A percentile compares a stretch with the other conserved stretches of the same genome.
Conservation (phyloP, 257 asterid species). For the Anisodus acutangulus region DNA sequence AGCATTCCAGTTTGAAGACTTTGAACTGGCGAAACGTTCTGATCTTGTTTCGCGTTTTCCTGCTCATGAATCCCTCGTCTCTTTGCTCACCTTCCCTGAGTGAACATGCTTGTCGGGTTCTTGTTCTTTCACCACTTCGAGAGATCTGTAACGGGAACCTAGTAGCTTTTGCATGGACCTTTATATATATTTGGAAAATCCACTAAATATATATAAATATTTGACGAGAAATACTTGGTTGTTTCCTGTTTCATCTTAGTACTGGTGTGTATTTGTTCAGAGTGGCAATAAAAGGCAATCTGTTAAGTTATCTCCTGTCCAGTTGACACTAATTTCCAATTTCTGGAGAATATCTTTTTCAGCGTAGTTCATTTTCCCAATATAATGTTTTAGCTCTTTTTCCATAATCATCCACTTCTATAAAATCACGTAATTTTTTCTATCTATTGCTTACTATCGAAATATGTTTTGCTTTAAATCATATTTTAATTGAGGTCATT, state of each 20-base stretch:
- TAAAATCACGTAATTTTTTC: no score
- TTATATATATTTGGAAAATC: no score
- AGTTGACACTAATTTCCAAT: background rate
- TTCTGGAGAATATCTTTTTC: background rate
- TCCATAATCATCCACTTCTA: background rate
- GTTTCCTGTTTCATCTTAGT: background rate
- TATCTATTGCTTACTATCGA: no score
- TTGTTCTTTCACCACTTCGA: background rate
- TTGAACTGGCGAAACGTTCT: conserved; percentile 77
- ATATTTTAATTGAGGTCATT: no score
- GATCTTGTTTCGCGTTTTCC: conserved; percentile 68
- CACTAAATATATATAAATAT: background rate
- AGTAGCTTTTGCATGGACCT: background rate
- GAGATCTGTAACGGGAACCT: background rate
- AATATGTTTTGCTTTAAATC: no score
- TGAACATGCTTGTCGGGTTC: conserved; percentile 29
- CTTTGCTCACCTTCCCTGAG: conserved; percentile 58
- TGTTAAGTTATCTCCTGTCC: background rate
- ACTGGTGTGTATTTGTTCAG: background rate
- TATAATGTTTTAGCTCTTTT: background rate
- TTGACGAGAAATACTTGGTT: background rate
- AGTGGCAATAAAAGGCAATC: background rate
- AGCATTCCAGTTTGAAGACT: conserved; percentile 93
- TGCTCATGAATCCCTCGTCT: conserved; percentile 57
- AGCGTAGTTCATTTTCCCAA: background rate